Conservation (phyloP, 2,329 filamentous ascomycete species). For the Fusarium zealandicum region DNA sequence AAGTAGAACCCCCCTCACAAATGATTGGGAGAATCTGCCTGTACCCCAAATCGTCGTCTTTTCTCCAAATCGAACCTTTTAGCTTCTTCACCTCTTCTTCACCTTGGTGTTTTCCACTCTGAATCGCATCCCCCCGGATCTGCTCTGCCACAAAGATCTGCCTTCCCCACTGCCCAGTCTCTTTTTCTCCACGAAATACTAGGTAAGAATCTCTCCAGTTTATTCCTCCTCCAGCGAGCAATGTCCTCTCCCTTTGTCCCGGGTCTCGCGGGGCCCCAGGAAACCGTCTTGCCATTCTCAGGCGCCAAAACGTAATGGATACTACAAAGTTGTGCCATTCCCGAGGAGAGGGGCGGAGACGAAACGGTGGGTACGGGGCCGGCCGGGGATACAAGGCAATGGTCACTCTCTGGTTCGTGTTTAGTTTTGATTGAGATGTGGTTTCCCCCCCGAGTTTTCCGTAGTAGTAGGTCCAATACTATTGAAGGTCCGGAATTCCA, state of each 20-base stretch:
- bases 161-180: slow-evolving; percentile 9
- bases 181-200: slow-evolving; percentile 36
- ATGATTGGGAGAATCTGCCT: too few relatives aligned
- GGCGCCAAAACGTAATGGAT: slow-evolving; percentile 40
- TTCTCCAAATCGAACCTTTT: slow-evolving; percentile 5
- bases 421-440: neutral
- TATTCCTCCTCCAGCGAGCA: slow-evolving; percentile 1
- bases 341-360: too few relatives aligned
- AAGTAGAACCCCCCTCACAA: too few relatives aligned
- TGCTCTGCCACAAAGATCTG: too few relatives aligned
- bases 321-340: slow-evolving; percentile 15
- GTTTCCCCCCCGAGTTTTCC: too few relatives aligned
- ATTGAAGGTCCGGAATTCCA: too few relatives aligned
- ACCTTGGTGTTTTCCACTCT: slow-evolving; percentile 2
- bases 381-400: slow-evolving; percentile 1
- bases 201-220: slow-evolving; percentile 16
- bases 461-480: too few relatives aligned
- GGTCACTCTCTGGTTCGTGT: neutral
- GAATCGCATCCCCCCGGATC: slow-evolving; percentile 14
- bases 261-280: slow-evolving; percentile 39
- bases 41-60: too few relatives aligned
- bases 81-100: slow-evolving; percentile 24
- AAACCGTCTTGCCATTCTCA: slow-evolving; percentile 16
- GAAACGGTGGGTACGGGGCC: slow-evolving; percentile 7
- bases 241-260: slow-evolving; percentile 3